Base-by-base conservation (phyloP, 495 filamentous ascomycete species). In the Sordaria brevicollis region DNA sequence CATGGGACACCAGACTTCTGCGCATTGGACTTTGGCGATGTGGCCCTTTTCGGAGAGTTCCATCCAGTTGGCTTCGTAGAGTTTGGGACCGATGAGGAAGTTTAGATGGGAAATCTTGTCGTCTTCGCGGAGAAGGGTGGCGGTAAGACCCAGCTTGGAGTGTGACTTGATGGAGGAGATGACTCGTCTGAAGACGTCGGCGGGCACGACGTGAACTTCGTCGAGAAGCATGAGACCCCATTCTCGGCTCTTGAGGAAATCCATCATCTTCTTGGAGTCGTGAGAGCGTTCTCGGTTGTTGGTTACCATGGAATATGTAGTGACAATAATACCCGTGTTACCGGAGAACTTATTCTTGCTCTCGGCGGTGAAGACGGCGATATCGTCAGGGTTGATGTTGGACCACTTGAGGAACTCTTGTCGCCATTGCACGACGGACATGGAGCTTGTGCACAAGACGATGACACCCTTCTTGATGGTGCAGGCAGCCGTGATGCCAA, bases 51-150 rank as follows among this genome's bases (percentile, higher is more conserved):
- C 92, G 0, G 94, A 93, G 49, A 99, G 87, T 79, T 99, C 94
- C 92, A 98, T 97, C 95, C 95, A 99, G 78, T 99, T 99, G 33
- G 95, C 95, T 78, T 99, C 95, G 79, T 97, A 99, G 1, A 99
- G 85, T 76, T 99, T 99, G 5, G 95, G 95, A 0, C 95, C 95
- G 78, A 99, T 98, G 75, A 99, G 83, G 78, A 97, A 98, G 79
- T 99, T 99, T 66, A 99, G 83, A 85, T 98, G 94, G 25, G 90
- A 91, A 74, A 99, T 98, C 81, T 97, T 97, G 85, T 99, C 94
- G 77, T 99, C 95, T 78, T 99, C 95, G 82, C 96, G 86, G 10
- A 99, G 89, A 17, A 99, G 80, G 0, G 96, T 99, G 10, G 95
- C 95, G 0, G 95, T 99, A 33, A 99, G 83, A 36, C 95, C 95